Evolutionary conservation across 23 red algal genomes (phyloP), one percentile per base, ranked within the genome.

Genomic region (Gracilariopsis chorda): DNA sequence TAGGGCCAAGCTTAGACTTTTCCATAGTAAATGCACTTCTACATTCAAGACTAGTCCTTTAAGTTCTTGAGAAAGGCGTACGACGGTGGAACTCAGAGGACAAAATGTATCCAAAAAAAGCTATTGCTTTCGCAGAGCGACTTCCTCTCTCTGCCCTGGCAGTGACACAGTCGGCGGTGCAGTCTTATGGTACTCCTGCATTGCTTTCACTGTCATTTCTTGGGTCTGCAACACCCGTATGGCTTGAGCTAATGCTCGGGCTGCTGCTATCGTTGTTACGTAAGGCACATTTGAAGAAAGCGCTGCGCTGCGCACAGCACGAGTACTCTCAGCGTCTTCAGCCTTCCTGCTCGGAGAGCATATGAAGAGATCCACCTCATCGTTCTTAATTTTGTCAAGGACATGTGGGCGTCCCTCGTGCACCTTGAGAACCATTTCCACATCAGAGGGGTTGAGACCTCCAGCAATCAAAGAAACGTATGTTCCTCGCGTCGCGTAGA

Each of bases 381-480:
- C 77, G 80, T 95, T 99, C 86, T 99, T 96, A 51, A 99, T 90
- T 45, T 78, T 48, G 45, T 99, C 97, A 11, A 99, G 61, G 11
- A 99, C 83, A 67, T 99, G 84, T 30, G 97, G 97, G 7, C 97
- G 90, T 32, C 97, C 97, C 65, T 99, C 97, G 58, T 94, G 56
- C 51, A 88, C 72, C 81, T 99, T 95, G 3, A 95, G 87, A 35
- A 94, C 91, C 77, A 99, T 74, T 55, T 96, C 87, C 17, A 99
- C 88, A 55, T 93, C 49, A 37, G 73, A 21, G 34, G 90, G 90
- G 64, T 96, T 92, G 19, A 99, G 35, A 27, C 97, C 97, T 17
- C 52, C 81, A 20, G 69, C 88, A 57, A 99, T 85, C 13, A 99
- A 74, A 44, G 73, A 28, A 32, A 88, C 79, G 81, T 94, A 92